phyloP scores from a whole-genome alignment of 106 monocot genomes.

The Amphibolis antarctica region DNA sequence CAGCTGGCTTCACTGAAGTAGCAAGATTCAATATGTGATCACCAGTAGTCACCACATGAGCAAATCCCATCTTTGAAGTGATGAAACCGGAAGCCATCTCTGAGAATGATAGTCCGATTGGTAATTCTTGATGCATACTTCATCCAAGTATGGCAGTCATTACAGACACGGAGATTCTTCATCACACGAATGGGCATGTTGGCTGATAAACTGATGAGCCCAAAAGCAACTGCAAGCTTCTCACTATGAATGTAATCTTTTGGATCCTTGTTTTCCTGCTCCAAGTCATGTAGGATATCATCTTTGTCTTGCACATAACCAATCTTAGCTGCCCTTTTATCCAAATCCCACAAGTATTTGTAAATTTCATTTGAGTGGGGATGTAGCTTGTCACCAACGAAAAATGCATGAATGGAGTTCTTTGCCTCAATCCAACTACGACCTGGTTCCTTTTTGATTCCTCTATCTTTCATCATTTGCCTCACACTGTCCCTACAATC shows the following conservation, averaged over 20 bases:
- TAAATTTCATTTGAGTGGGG: constrained; percentile 39
- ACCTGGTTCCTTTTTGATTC: constrained; percentile 73
- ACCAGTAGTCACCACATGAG: constrained; percentile 78
- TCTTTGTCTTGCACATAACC: constrained; percentile 61
- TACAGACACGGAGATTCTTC: constrained; percentile 71
- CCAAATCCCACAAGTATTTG: constrained; percentile 37
- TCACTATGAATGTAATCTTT: constrained; percentile 52
- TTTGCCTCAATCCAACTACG: constrained; percentile 64
- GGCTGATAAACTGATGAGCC: constrained; percentile 41
- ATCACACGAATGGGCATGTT: constrained; percentile 55
- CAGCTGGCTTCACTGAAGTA: no score
- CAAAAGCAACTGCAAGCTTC: constrained; percentile 77
- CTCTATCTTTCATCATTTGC: constrained; percentile 58
- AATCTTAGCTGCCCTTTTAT: constrained; percentile 24
- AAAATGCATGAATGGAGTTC: constrained; percentile 48
- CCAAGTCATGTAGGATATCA: constrained; percentile 39
- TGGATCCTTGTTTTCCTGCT: constrained; percentile 44
- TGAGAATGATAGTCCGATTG: constrained; percentile 33
- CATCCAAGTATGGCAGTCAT: constrained; percentile 84
- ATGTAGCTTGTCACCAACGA: constrained; percentile 48
- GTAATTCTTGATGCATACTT: constrained; percentile 42
- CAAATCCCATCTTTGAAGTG: constrained; percentile 69
- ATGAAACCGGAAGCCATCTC: constrained; percentile 80
- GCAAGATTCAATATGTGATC: neutral
- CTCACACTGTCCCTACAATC: constrained; percentile 34